phyloP scores from a whole-genome alignment of 805 yeast species.

The Tetrapisispora namnaoensis region DNA sequence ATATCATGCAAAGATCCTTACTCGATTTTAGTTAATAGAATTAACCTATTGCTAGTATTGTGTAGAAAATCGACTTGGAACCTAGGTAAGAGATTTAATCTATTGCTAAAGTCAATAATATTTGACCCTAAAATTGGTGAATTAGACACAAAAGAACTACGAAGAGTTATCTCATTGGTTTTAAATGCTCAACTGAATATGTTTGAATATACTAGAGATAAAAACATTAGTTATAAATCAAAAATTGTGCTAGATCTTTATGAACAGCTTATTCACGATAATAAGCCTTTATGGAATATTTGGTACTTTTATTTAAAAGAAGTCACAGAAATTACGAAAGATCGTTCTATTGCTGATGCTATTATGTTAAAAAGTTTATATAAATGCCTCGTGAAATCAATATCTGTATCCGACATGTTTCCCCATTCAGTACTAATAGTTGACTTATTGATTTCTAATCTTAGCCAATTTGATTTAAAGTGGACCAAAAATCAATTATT shows the following conservation, averaged over 20 bases:
- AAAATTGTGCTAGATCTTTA: conserved; percentile 5
- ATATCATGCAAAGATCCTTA: conserved; percentile 11
- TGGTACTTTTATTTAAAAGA: conserved; percentile 12
- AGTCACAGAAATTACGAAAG: conserved; percentile 5
- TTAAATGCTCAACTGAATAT: not conserved
- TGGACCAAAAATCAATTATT: conserved; percentile 22
- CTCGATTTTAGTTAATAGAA: conserved; percentile 20
- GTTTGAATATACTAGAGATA: conserved; percentile 1
- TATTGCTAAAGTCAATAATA: conserved; percentile 14
- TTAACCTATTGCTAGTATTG: conserved; percentile 20
- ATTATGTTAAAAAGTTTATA: not conserved
- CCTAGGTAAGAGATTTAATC: conserved; percentile 17
- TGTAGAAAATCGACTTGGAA: conserved; percentile 14
- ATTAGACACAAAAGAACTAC: conserved; percentile 7
- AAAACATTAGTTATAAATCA: conserved; percentile 10
- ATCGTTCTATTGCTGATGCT: not conserved
- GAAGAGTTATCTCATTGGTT: not conserved
- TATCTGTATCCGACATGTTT: not conserved
- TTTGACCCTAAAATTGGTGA: conserved; percentile 5
- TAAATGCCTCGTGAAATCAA: not conserved
- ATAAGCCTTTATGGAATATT: not conserved
- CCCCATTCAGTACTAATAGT: not conserved
- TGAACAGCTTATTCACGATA: conserved; percentile 5
- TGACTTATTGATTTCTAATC: not conserved
- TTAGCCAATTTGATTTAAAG: conserved; percentile 4